Conservation (phyloP, 2,329 filamentous ascomycete genomes). For the Aspergillus japonicus region DNA sequence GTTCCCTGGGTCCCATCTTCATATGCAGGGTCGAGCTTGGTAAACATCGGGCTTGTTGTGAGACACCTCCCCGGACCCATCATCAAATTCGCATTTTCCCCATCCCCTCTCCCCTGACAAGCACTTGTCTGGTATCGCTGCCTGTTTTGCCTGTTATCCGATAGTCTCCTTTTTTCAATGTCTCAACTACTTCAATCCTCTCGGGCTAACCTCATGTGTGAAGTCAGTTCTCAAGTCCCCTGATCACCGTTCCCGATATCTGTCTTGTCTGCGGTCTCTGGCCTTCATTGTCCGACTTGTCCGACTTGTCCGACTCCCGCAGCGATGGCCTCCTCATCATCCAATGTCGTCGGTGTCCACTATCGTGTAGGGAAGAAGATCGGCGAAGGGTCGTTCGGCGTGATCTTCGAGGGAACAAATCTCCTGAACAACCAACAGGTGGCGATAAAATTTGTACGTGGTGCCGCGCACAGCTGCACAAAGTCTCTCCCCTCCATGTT, state of each 20-base stretch:
- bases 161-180: no score
- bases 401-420: constrained; percentile 98
- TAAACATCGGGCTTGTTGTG: constrained; percentile 18
- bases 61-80: constrained; percentile 1
- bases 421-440: constrained; percentile 98
- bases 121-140: not conserved
- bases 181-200: no score
- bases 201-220: constrained; percentile 20
- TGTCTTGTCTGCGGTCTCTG: constrained; percentile 17
- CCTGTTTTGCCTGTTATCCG: not conserved
- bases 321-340: constrained; percentile 79
- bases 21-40: constrained; percentile 23
- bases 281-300: constrained; percentile 7
- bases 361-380: constrained; percentile 99
- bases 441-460: constrained; percentile 95
- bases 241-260: constrained; percentile 8
- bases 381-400: constrained; percentile 96
- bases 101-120: not conserved
- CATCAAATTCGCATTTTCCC: not conserved
- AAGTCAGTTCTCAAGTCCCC: constrained; percentile 17
- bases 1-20: constrained; percentile 8
- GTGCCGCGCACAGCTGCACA: constrained; percentile 1
- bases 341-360: constrained; percentile 97
- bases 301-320: not conserved
- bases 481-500: not conserved